These are phyloP conservation scores for Trichopus zeylanicus DNA, from an alignment of 116 monocot species.

Conservation along the genomic window DNA sequence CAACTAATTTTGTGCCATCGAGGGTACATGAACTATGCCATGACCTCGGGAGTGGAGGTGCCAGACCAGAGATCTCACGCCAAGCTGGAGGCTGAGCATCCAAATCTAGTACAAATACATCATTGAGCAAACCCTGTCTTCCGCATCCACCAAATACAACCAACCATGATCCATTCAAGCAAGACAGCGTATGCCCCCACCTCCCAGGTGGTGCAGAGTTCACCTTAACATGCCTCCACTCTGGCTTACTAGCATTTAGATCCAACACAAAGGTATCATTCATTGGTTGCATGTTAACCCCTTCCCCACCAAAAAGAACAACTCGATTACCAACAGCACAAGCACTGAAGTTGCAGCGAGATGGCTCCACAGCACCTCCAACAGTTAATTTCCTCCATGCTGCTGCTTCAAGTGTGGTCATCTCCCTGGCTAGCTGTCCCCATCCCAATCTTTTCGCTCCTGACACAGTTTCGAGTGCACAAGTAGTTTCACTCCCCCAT, in stretches of 20 bases:
- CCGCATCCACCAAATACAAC: slow-evolving; percentile 88
- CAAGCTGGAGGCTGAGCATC: slow-evolving; percentile 73
- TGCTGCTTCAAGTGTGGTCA: slow-evolving; percentile 65
- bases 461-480: slow-evolving; percentile 43
- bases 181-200: slow-evolving; percentile 77
- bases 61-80: slow-evolving; percentile 62
- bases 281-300: slow-evolving; percentile 82
- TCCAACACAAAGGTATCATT: slow-evolving; percentile 84
- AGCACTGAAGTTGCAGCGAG: slow-evolving; percentile 61
- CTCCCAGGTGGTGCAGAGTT: slow-evolving; percentile 71
- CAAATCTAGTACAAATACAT: slow-evolving; percentile 76
- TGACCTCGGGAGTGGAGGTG: slow-evolving; percentile 73
- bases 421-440: slow-evolving; percentile 63
- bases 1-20: slow-evolving; percentile 71
- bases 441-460: slow-evolving; percentile 53
- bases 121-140: slow-evolving; percentile 62
- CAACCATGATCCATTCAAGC: slow-evolving; percentile 75
- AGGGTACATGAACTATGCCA: slow-evolving; percentile 87
- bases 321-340: slow-evolving; percentile 61
- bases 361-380: slow-evolving; percentile 52
- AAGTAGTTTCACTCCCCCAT: slow-evolving; percentile 66
- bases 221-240: slow-evolving; percentile 69
- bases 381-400: slow-evolving; percentile 53
- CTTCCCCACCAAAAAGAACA: slow-evolving; percentile 60
- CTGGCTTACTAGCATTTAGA: slow-evolving; percentile 50